Evolutionary conservation across 768 basidiomycete species (phyloP).

Genomic region (Galerina sulciceps): DNA sequence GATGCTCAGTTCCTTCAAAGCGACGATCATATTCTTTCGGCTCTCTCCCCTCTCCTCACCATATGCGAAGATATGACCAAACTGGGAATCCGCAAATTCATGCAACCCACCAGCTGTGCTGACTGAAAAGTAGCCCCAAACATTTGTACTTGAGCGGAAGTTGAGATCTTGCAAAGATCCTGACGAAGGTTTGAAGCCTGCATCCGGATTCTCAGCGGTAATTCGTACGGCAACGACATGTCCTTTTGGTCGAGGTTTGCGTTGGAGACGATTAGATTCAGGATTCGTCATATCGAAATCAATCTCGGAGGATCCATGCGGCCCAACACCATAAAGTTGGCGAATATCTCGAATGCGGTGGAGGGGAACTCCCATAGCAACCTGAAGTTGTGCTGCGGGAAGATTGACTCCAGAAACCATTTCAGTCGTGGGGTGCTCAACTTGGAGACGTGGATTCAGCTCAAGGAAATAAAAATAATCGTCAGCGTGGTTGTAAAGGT

Average conservation of each 20-base stretch:
- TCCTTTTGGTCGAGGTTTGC: slow-evolving; percentile 95
- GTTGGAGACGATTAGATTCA: slow-evolving; percentile 84
- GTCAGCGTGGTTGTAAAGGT: slow-evolving; percentile 93
- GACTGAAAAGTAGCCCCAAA: slow-evolving; percentile 99
- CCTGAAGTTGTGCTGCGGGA: slow-evolving; percentile 94
- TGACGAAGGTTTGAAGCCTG: slow-evolving; percentile 98
- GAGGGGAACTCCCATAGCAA: slow-evolving; percentile 97
- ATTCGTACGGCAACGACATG: slow-evolving; percentile 99
- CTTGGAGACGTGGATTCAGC: slow-evolving; percentile 98
- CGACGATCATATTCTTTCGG: slow-evolving; percentile 99
- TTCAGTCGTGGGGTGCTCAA: slow-evolving; percentile 99
- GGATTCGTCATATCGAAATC: slow-evolving; percentile 96
- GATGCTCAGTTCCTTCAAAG: slow-evolving; percentile 96
- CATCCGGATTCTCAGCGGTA: slow-evolving; percentile 99
- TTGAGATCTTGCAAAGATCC: slow-evolving; percentile 98
- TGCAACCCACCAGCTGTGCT: slow-evolving; percentile 94
- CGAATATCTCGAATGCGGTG: slow-evolving; percentile 96
- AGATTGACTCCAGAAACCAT: slow-evolving; percentile 99
- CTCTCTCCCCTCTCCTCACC: slow-evolving; percentile 95
- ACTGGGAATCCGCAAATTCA: slow-evolving; percentile 99
- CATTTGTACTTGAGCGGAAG: slow-evolving; percentile 98
- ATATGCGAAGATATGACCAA: slow-evolving; percentile 99
- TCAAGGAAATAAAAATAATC: slow-evolving; percentile 98
- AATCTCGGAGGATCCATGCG: slow-evolving; percentile 87
- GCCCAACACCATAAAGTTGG: slow-evolving; percentile 92